Conservation (phyloP, 192 early-diverging fungal species). For the Cetraspora pellucida region DNA sequence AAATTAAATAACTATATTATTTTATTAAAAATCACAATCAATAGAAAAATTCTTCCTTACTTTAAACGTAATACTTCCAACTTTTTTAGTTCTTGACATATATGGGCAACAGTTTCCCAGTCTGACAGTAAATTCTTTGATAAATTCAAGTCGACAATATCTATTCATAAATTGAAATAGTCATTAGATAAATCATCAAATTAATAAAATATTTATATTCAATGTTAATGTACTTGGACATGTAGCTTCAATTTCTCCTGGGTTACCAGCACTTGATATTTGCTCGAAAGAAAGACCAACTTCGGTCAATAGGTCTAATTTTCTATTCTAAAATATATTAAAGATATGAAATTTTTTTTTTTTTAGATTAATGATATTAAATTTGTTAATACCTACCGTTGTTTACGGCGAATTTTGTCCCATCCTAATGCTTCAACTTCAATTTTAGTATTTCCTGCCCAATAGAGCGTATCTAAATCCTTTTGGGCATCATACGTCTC, state of each 20-base stretch:
- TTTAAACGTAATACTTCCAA: conserved; percentile 52
- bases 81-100: conserved; percentile 45
- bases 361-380: too few relatives aligned
- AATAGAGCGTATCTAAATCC: conserved; percentile 38
- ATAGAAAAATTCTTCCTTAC: conserved; percentile 39
- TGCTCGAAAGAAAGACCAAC: conserved; percentile 49
- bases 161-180: conserved; percentile 29
- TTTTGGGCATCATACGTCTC: conserved; percentile 35
- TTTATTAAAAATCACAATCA: not conserved
- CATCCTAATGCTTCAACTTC: conserved; percentile 58
- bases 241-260: conserved; percentile 42
- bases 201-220: conserved; percentile 2
- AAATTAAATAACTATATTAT: not conserved
- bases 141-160: conserved; percentile 57
- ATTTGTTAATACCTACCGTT: conserved; percentile 40
- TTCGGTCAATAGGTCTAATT: conserved; percentile 33
- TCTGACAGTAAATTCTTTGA: conserved; percentile 54
- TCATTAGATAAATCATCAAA: not conserved
- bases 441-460: conserved; percentile 51
- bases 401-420: conserved; percentile 50
- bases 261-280: conserved; percentile 39
- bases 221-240: conserved; percentile 42
- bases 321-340: conserved; percentile 14
- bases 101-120: conserved; percentile 52
- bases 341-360: too few relatives aligned